Conservation (phyloP, 257 asterid genomes). For the Nyctanthes arbortristis region DNA sequence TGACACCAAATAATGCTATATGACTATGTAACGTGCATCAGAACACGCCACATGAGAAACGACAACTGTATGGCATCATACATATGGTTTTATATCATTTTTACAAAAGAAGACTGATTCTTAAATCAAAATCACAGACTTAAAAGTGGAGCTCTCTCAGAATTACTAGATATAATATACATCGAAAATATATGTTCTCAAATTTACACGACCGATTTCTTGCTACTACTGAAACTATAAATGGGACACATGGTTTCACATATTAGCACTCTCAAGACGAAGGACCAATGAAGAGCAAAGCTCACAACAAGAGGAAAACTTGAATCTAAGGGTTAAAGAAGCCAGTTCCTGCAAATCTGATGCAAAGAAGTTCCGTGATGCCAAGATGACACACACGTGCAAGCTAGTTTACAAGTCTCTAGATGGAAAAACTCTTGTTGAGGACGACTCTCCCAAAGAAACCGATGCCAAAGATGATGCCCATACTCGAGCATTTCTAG, state of each 20-base stretch:
- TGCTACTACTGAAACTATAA: slow-evolving; percentile 10
- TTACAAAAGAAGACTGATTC: neutral
- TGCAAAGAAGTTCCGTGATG: slow-evolving; percentile 15
- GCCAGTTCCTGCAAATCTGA: slow-evolving; percentile 23
- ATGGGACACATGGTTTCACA: slow-evolving; percentile 23
- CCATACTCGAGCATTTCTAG: slow-evolving; percentile 76
- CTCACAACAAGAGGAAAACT: slow-evolving; percentile 5
- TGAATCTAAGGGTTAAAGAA: neutral
- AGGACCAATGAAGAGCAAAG: slow-evolving; percentile 22
- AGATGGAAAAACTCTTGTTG: slow-evolving; percentile 44
- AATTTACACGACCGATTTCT: slow-evolving; percentile 36
- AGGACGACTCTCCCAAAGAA: slow-evolving; percentile 58
- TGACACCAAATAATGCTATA: too few relatives aligned
- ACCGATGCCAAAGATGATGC: slow-evolving; percentile 80
- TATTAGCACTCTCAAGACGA: slow-evolving; percentile 20
- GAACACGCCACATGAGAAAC: too few relatives aligned
- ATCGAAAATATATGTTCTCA: slow-evolving; percentile 20
- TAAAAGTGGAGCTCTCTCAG: slow-evolving; percentile 10
- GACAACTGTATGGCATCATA: too few relatives aligned
- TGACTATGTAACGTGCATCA: too few relatives aligned
- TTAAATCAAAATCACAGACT: neutral
- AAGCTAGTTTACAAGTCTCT: slow-evolving; percentile 31
- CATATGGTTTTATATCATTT: too few relatives aligned
- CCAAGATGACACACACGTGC: slow-evolving; percentile 15
- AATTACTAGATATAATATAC: slow-evolving; percentile 31